Base-by-base conservation (phyloP, 2,329 filamentous ascomycete genomes). In the Fusarium equiseti region DNA sequence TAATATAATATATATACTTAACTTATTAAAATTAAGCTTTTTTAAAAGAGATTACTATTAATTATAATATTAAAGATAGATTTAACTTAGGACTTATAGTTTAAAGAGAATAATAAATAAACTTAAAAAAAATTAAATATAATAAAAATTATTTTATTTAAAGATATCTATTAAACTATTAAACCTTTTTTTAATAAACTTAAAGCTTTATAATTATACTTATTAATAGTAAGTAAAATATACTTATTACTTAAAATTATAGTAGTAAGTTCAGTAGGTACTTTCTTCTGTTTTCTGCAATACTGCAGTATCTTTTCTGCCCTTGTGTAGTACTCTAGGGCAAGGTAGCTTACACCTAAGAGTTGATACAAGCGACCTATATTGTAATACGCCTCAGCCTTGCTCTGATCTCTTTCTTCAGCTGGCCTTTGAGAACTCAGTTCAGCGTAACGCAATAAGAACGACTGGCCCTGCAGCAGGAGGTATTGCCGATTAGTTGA, bases 401-500 rank as follows among this genome's bases (percentile, higher is more conserved):
- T 66, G 4, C 72, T 69, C 11, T 58, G 51, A 7, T 18, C 22
- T 12, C 12, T 40, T 15, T 43, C 42, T n/a, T 57, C 29, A 6
- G 44, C 52, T 20, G 38, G 6, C 6, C 43, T 10, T 5, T 52
- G 24, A 24, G 60, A 38, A 2, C 64, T 62, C 8, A 67, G 62
- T 10, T 77, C 71, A 10, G 75, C 73, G 40, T 82, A 82, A n/a
- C 76, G 73, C 7, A 75, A 88, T 61, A 98, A 81, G 75, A 97
- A 98, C 0, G 90, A 85, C 53, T 98, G 86, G 0, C 94, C 96
- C 78, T 98, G 95, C 70, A 93, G 86, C 44, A 98, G 89, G 43
- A 94, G 88, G 76, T 93, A 95, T 77, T 98, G 95, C 3, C 96
- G 86, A 77, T 98, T 98, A 50, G 95, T 93, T 0, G 92, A 90